Evolutionary conservation across 768 basidiomycete species (phyloP), one percentile per base, ranked within the genome.

Genomic region (Pilatotrama ljubarskyi): DNA sequence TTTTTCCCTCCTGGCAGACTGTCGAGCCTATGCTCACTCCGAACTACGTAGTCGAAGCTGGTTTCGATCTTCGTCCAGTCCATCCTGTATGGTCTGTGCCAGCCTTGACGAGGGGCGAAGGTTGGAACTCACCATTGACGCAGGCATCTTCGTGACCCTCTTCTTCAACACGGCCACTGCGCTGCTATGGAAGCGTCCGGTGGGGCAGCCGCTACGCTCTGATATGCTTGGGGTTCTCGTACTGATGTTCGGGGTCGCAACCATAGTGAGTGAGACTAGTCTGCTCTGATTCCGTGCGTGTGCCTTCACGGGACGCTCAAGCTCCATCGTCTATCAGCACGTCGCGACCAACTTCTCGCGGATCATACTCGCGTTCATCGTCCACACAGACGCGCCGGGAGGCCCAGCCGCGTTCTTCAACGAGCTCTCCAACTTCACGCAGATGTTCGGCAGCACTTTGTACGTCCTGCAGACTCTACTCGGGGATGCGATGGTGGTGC

Each of bases 381-480:
- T 62, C 20, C 67, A 59, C 42, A 64, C 60, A 41, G 64, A 70
- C 44, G 46, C 42, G n/a, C 57, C 51, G 20, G 58, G 58, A 4
- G 58, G 58, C 5, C 73, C 74, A 9, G 64, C 68, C 26, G 71
- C 69, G 0, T 76, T 68, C 57, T 76, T 74, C 66, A 72, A 71
- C 42, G 59, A 68, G 41, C 64, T 77, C 17, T 73, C 73, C 10
- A 69, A 73, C 41, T 74, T 73, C 38, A 74, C 75, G 15, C 72
- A 77, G 41, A 62, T 75, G 29, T 73, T 77, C 58, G 74, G 73
- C 32, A 76, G 73, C 51, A 68, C 75, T 14, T 65, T 76, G 35
- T 77, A 76, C 59, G 67, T 73, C n/a, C 56, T 68, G 2, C 77
- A 78, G 62, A 77, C 76, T 5, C 63, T 77, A 22, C 66, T 77